phyloP scores from a whole-genome alignment of 2,329 filamentous ascomycete genomes.

The Trichoderma asperellum region DNA sequence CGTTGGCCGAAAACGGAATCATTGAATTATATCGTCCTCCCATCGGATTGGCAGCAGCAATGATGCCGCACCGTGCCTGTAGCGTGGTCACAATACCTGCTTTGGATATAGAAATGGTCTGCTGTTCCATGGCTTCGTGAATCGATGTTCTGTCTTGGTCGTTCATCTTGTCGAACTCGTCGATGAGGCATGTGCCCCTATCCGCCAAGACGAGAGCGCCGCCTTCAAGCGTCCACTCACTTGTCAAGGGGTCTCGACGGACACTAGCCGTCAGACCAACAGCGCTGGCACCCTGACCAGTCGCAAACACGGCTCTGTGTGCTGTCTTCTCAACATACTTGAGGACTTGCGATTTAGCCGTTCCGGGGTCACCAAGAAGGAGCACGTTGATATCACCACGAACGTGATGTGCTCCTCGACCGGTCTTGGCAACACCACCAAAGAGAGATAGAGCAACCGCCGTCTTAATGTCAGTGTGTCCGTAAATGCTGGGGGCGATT shows the following conservation, averaged over 20 bases:
- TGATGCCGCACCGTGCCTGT: slow-evolving; percentile 93
- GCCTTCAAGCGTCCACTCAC: slow-evolving; percentile 96
- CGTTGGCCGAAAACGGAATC: slow-evolving; percentile 93
- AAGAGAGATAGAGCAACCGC: slow-evolving; percentile 93
- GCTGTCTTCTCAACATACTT: slow-evolving; percentile 99
- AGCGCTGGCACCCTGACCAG: slow-evolving; percentile 93
- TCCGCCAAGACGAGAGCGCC: slow-evolving; percentile 94
- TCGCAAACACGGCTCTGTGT: slow-evolving; percentile 95
- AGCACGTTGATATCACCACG: slow-evolving; percentile 98
- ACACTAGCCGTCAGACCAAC: slow-evolving; percentile 98
- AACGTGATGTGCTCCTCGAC: slow-evolving; percentile 86
- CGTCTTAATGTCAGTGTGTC: slow-evolving; percentile 95
- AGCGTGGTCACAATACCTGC: slow-evolving; percentile 97
- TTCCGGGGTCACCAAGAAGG: slow-evolving; percentile 94
- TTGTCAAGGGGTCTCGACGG: slow-evolving; percentile 89
- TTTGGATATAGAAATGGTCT: slow-evolving; percentile 98
- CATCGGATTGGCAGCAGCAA: slow-evolving; percentile 95
- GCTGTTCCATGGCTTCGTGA: slow-evolving; percentile 99
- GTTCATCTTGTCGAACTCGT: slow-evolving; percentile 99
- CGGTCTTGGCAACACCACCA: slow-evolving; percentile 88
- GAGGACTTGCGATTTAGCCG: slow-evolving; percentile 94
- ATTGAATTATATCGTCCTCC: slow-evolving; percentile 96
- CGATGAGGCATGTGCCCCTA: slow-evolving; percentile 91
- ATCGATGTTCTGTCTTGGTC: slow-evolving; percentile 98
- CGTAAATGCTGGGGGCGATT: slow-evolving; percentile 96